A percentile compares a stretch with the other conserved stretches of the same genome.
Conservation (phyloP, 768 basidiomycete species). For the Tricholoma furcatifolium region DNA sequence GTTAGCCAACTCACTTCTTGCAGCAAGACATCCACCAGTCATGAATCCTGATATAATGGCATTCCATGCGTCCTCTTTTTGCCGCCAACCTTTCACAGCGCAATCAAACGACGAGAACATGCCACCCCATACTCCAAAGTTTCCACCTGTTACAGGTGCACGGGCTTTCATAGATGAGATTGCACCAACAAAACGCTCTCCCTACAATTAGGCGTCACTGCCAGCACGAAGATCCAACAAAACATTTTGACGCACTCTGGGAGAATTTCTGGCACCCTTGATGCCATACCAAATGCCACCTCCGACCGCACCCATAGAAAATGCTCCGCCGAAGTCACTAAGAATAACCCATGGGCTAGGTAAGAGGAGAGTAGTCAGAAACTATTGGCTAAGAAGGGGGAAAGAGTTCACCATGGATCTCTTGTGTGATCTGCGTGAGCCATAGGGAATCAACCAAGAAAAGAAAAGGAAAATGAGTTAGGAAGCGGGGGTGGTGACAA, state of each 20-base stretch:
- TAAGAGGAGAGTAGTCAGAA: not conserved
- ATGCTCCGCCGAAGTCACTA: conserved; percentile 97
- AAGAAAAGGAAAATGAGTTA: conserved; percentile 14
- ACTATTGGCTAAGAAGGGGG: not conserved
- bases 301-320: conserved; percentile 97
- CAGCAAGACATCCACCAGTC: conserved; percentile 95
- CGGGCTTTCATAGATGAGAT: conserved; percentile 96
- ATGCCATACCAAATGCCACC: conserved; percentile 99
- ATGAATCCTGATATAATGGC: conserved; percentile 97
- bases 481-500: conserved; percentile 5
- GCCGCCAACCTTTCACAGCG: conserved; percentile 93
- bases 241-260: conserved; percentile 56
- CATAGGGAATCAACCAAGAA: conserved; percentile 44
- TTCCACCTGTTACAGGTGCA: conserved; percentile 96
- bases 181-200: conserved; percentile 92
- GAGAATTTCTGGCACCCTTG: conserved; percentile 96
- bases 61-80: conserved; percentile 99
- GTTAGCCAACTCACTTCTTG: conserved; percentile 70
- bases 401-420: conserved; percentile 74
- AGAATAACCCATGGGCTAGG: conserved; percentile 96
- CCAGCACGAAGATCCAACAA: not conserved
- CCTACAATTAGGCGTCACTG: conserved; percentile 43
- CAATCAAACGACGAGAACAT: conserved; percentile 99
- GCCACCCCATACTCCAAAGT: conserved; percentile 95
- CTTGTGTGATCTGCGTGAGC: conserved; percentile 90